phyloP scores from a whole-genome alignment of 768 basidiomycete species.

The Xerocomellus chrysenteron region DNA sequence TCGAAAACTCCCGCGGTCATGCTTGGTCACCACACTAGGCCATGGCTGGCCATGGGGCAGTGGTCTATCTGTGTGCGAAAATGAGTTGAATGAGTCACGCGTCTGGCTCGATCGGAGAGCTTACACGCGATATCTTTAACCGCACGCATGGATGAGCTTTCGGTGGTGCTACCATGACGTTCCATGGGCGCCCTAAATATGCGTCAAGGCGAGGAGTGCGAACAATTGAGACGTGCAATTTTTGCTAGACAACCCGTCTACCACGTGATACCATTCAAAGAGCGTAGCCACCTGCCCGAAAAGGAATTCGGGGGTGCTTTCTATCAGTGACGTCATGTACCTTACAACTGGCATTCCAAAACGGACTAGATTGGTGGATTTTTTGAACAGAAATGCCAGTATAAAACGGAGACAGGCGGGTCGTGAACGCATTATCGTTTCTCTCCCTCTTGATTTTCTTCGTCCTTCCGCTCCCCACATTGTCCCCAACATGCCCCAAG shows the following conservation, averaged over 20 bases:
- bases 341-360: slow-evolving; percentile 18
- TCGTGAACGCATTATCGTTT: background rate
- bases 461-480: background rate
- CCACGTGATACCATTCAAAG: slow-evolving; percentile 13
- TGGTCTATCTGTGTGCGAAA: slow-evolving; percentile 43
- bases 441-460: slow-evolving; percentile 3
- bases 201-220: background rate
- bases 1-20: slow-evolving; percentile 73
- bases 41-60: slow-evolving; percentile 53
- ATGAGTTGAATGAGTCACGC: background rate
- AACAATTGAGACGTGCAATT: too few species aligned
- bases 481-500: slow-evolving; percentile 45
- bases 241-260: background rate
- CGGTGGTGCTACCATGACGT: background rate
- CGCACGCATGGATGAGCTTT: slow-evolving; percentile 22
- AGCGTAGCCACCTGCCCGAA: background rate
- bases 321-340: slow-evolving; percentile 27
- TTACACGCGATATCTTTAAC: slow-evolving; percentile 48
- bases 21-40: slow-evolving; percentile 21
- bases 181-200: background rate
- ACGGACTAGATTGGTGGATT: slow-evolving; percentile 4
- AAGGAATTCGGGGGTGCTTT: slow-evolving; percentile 7
- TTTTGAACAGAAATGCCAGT: slow-evolving; percentile 11
- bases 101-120: slow-evolving; percentile 11
- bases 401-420: slow-evolving; percentile 19